Percentiles rank a stretch among this genome's conserved stretches.
These are phyloP conservation scores for Xerocomus brunneocitrinus DNA, from an alignment of 768 basidiomycete genomes.

Conservation along the genomic window DNA sequence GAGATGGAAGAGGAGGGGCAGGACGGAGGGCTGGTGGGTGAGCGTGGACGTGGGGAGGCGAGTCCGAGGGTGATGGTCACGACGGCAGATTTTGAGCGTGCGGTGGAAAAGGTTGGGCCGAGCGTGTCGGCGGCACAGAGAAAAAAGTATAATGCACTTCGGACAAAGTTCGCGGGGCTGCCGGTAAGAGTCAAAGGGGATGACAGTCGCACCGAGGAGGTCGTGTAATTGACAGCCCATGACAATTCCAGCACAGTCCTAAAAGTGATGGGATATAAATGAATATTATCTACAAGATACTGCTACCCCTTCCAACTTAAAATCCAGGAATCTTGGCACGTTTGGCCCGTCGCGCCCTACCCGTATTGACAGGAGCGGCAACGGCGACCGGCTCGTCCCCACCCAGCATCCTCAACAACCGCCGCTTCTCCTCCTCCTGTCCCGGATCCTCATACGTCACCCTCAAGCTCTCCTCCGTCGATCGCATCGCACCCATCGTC, in stretches of 20 bases:
- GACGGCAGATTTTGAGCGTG: constrained; percentile 64
- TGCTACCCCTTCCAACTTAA: not conserved
- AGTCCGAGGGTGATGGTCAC: constrained; percentile 36
- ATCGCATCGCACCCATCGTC: constrained; percentile 11
- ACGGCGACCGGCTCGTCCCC: constrained; percentile 11
- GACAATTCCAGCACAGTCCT: too few relatives aligned
- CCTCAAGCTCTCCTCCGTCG: constrained; percentile 44
- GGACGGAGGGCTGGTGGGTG: not conserved
- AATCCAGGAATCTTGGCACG: constrained; percentile 8
- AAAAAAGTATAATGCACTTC: constrained; percentile 73
- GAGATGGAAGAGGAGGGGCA: constrained; percentile 41
- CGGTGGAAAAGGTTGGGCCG: constrained; percentile 77
- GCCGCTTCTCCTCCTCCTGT: constrained; percentile 53
- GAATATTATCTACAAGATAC: not conserved
- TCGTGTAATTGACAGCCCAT: constrained; percentile 1
- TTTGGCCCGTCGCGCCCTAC: constrained; percentile 9
- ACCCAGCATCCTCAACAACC: constrained; percentile 51
- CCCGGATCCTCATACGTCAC: constrained; percentile 69
- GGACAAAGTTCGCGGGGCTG: constrained; percentile 80
- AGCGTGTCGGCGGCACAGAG: constrained; percentile 82
- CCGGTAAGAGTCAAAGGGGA: constrained; percentile 45
- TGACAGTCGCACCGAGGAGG: constrained; percentile 25
- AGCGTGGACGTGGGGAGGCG: not conserved
- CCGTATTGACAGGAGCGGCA: not conserved
- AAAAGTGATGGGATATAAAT: not conserved